A percentile compares a stretch with the other conserved stretches of the same genome.
phyloP scores from a whole-genome alignment of 1,284 basidiomycete genomes.

The Boletus sp. region DNA sequence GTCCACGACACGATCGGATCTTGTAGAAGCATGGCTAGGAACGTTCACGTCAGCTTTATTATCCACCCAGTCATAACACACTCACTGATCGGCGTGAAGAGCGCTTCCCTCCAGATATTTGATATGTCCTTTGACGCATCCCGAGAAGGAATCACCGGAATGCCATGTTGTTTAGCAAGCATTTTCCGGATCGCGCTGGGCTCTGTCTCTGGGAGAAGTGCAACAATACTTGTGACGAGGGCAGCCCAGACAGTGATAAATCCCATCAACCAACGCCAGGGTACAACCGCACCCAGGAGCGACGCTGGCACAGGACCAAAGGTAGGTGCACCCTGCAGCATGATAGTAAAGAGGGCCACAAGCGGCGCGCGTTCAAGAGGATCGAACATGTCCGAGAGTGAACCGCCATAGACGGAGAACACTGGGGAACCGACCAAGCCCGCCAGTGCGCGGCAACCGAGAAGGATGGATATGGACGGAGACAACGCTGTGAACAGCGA shows the following conservation, averaged over 20 bases:
- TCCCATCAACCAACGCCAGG: conserved; percentile 29
- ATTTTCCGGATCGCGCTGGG: conserved; percentile 19
- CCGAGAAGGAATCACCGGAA: not conserved
- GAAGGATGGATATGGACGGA: conserved; percentile 19
- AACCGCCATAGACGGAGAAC: conserved; percentile 30
- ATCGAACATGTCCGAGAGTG: conserved; percentile 28
- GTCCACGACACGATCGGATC: conserved; percentile 31
- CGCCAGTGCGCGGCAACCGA: conserved; percentile 19
- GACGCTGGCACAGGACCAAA: conserved; percentile 28
- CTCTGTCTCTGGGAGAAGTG: conserved; percentile 26
- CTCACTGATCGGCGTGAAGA: conserved; percentile 26
- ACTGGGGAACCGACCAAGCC: conserved; percentile 26
- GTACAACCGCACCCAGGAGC: conserved; percentile 19
- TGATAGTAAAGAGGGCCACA: conserved; percentile 28
- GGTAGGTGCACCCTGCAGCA: conserved; percentile 29
- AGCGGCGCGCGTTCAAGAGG: conserved; percentile 26
- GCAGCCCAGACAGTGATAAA: conserved; percentile 25
- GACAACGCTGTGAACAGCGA: conserved; percentile 23
- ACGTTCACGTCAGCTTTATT: not conserved
- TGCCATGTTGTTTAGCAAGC: conserved; percentile 10
- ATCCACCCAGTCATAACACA: not conserved
- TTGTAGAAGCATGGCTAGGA: conserved; percentile 23
- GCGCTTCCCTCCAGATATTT: conserved; percentile 19
- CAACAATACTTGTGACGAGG: conserved; percentile 16
- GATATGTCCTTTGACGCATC: not conserved